Evolutionary conservation across 2,329 filamentous ascomycete species (phyloP).

Genomic region (Sporothrix humicola): DNA sequence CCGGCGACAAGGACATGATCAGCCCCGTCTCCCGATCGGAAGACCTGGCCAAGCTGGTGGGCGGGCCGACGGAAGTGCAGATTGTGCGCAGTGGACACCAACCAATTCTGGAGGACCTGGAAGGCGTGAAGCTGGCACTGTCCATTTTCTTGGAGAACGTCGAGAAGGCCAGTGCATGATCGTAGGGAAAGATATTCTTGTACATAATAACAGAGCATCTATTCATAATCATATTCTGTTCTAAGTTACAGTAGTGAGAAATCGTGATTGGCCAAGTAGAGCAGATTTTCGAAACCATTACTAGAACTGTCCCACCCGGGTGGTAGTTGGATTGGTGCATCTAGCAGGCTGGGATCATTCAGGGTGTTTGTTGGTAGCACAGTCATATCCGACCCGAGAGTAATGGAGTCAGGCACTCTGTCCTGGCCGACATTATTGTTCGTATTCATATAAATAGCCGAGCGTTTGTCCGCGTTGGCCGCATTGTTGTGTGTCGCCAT

Average conservation of each 20-base stretch:
- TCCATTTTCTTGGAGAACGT: conserved; percentile 5
- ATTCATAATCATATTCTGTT: neutral
- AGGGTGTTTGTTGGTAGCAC: no score
- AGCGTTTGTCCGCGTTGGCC: no score
- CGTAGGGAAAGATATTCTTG: neutral
- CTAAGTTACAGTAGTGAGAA: conserved; percentile 31
- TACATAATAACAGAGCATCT: conserved; percentile 23
- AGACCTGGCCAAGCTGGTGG: conserved; percentile 42
- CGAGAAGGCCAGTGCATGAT: neutral
- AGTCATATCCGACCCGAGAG: neutral
- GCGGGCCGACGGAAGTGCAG: conserved; percentile 42
- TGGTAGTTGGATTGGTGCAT: conserved; percentile 35
- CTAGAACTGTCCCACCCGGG: conserved; percentile 32
- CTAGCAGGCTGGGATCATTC: conserved; percentile 19
- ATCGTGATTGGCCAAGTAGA: conserved; percentile 40
- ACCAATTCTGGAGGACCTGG: conserved; percentile 35
- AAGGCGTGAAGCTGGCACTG: conserved; percentile 24
- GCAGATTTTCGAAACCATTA: conserved; percentile 39
- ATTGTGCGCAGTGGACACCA: conserved; percentile 37
- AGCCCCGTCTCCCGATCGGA: conserved; percentile 41
- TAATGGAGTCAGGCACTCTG: no score
- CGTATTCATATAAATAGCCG: no score
- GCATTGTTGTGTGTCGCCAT: no score
- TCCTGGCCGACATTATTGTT: no score
- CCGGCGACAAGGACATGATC: conserved; percentile 44